Evolutionary conservation across 129 eudicot genomes (phyloP).

Genomic region (Ambrosia artemisiifolia): DNA sequence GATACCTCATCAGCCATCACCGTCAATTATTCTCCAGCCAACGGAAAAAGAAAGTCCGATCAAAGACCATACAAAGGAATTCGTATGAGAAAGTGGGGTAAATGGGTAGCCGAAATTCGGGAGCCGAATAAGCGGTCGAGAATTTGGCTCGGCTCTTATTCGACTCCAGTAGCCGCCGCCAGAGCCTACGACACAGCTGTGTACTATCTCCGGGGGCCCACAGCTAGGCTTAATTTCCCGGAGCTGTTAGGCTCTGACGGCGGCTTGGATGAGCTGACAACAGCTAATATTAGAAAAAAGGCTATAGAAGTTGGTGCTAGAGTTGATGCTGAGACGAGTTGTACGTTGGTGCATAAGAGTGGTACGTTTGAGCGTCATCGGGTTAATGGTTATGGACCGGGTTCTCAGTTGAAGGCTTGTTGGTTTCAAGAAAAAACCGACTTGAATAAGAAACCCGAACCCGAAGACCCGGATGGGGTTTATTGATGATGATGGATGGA

Average conservation of each 20-base stretch:
- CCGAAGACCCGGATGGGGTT: constrained; percentile 62
- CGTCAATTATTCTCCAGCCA: constrained; percentile 6
- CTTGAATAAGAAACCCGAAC: constrained; percentile 74
- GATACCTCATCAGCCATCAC: neutral
- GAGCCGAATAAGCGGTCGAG: constrained; percentile 61
- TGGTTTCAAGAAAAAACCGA: constrained; percentile 75
- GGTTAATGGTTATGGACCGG: neutral
- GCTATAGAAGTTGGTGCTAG: constrained; percentile 53
- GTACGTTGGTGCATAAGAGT: constrained; percentile 21
- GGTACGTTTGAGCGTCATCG: neutral
- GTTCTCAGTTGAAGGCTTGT: constrained; percentile 33
- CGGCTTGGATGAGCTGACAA: constrained; percentile 27
- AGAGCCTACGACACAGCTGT: constrained; percentile 63
- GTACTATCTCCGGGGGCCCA: constrained; percentile 54
- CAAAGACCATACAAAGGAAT: constrained; percentile 53
- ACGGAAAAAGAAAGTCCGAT: constrained; percentile 22
- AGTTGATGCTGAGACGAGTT: constrained; percentile 41
- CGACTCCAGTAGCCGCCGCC: constrained; percentile 55
- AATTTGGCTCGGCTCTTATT: constrained; percentile 63
- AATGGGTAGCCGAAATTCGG: constrained; percentile 63
- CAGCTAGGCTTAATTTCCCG: constrained; percentile 49
- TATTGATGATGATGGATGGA: constrained; percentile 30
- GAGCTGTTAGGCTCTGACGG: constrained; percentile 26
- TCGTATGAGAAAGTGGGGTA: constrained; percentile 71
- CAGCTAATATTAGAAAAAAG: constrained; percentile 41